These are phyloP conservation scores for Pseudocercospora crystallina DNA, from an alignment of 2,329 filamentous ascomycete genomes.

Conservation along the genomic window DNA sequence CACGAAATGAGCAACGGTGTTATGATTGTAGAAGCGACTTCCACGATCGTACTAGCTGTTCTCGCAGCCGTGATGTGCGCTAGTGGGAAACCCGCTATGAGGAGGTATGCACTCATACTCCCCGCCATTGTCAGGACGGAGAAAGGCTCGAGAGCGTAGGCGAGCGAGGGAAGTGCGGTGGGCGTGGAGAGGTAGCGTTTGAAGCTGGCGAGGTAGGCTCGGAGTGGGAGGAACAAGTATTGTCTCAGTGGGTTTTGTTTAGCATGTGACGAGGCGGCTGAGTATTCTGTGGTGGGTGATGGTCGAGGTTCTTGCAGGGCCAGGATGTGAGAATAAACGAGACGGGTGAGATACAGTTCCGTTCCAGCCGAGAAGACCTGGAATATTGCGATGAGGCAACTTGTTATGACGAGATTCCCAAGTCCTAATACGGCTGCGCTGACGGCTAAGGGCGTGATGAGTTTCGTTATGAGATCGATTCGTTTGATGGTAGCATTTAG, in stretches of 20 bases:
- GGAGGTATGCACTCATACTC: slow-evolving; percentile 8
- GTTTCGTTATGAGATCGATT: slow-evolving; percentile 9
- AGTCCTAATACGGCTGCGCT: neutral
- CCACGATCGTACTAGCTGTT: slow-evolving; percentile 7
- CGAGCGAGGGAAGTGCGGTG: neutral
- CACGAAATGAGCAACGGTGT: slow-evolving; percentile 7
- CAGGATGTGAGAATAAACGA: neutral
- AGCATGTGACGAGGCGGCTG: too few relatives aligned
- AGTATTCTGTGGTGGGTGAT: too few relatives aligned
- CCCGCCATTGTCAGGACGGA: slow-evolving; percentile 9
- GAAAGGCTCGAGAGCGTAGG: slow-evolving; percentile 6
- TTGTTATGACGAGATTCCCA: neutral
- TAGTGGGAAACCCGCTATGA: slow-evolving; percentile 2
- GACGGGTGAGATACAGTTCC: slow-evolving; percentile 1
- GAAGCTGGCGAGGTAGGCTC: neutral
- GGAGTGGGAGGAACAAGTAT: too few relatives aligned
- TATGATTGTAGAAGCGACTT: slow-evolving; percentile 7
- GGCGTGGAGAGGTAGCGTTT: neutral
- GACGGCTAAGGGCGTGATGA: slow-evolving; percentile 7
- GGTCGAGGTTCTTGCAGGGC: neutral
- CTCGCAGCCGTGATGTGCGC: slow-evolving; percentile 8
- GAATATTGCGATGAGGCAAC: neutral
- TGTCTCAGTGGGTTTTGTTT: too few relatives aligned
- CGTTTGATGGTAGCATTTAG: slow-evolving; percentile 8
- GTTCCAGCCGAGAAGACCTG: neutral